Conservation (phyloP, 306 rosid genomes). For the Cercis canadensis region DNA sequence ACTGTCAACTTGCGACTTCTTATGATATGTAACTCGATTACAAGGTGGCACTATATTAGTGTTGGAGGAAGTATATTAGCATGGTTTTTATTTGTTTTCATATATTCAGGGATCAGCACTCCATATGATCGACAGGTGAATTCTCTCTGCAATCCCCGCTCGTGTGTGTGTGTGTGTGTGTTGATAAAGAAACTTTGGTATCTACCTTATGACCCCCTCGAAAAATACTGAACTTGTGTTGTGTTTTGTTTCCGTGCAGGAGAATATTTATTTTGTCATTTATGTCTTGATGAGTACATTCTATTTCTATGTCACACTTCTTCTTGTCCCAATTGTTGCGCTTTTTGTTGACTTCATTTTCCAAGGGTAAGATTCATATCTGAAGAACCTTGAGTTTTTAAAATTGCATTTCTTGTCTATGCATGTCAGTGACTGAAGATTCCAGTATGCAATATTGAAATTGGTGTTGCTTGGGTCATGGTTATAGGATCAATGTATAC, state of each 20-base stretch:
- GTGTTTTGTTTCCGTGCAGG: slow-evolving; percentile 61
- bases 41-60: slow-evolving; percentile 88
- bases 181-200: slow-evolving; percentile 24
- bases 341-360: slow-evolving; percentile 85
- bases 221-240: not conserved
- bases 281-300: slow-evolving; percentile 87
- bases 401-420: slow-evolving; percentile 14
- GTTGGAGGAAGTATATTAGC: slow-evolving; percentile 95
- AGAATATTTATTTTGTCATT: slow-evolving; percentile 79
- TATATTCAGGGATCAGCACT: slow-evolving; percentile 73
- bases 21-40: slow-evolving; percentile 83
- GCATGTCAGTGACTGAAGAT: slow-evolving; percentile 25
- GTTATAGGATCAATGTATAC: too few relatives aligned
- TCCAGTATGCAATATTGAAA: too few relatives aligned
- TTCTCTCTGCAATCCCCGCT: slow-evolving; percentile 11
- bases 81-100: slow-evolving; percentile 81
- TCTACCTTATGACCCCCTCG: not conserved
- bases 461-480: not conserved
- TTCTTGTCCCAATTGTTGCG: slow-evolving; percentile 86
- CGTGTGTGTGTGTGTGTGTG: not conserved
- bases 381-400: slow-evolving; percentile 5
- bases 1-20: slow-evolving; percentile 91
- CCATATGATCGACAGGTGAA: slow-evolving; percentile 75
- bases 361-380: slow-evolving; percentile 73
- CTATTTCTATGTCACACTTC: slow-evolving; percentile 75